Evolutionary conservation across 805 yeast genomes (phyloP), one percentile per base, ranked within the genome.

Genomic region (Saccharomyces eubayanus): DNA sequence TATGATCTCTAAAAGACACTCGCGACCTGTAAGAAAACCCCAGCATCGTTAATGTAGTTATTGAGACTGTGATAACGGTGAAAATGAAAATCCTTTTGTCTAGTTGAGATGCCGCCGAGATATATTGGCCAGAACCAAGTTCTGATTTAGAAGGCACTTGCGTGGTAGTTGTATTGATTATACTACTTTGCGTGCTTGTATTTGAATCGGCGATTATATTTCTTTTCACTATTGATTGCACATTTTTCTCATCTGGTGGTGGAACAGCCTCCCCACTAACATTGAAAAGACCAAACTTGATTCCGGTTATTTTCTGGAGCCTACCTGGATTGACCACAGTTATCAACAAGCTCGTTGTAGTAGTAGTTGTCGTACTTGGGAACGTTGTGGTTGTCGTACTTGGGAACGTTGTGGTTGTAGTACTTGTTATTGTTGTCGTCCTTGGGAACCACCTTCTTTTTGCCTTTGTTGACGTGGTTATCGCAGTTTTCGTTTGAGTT

Each of bases 271-370:
- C 24, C 4, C 11, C 70, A 6, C 53, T 77, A 24, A 67, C 78
- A 0, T 53, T 71, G 48, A 63, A 71, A 5, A 65, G 70, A 52
- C 78, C 80, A 1, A 74, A 73, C 11, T 61, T 78, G 46, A 64
- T 77, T 45, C 74, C 80, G 1, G 57, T 55, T 2, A 70, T 76
- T 46, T 77, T 72, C 60, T 65, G 64, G 3, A 55, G 69, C 20
- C 21, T 16, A 6, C 16, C 11, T 16, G 43, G 12, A 36, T 36
- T 36, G 16, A 36, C 12, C 11, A 16, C 43, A 2, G 24, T 16
- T 36, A 16, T 9, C 20, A 36, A 36, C 11, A 16, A 36, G 6
- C 16, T 36, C 8, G 47, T 47, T 46, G 50, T 47, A 6, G 53
- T 49, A 11, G 51, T 47, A n/a, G 58, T 51, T 8, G 62, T 48